Evolutionary conservation across 2,329 filamentous ascomycete species (phyloP).

Genomic region (Amylocarpus encephaloides): DNA sequence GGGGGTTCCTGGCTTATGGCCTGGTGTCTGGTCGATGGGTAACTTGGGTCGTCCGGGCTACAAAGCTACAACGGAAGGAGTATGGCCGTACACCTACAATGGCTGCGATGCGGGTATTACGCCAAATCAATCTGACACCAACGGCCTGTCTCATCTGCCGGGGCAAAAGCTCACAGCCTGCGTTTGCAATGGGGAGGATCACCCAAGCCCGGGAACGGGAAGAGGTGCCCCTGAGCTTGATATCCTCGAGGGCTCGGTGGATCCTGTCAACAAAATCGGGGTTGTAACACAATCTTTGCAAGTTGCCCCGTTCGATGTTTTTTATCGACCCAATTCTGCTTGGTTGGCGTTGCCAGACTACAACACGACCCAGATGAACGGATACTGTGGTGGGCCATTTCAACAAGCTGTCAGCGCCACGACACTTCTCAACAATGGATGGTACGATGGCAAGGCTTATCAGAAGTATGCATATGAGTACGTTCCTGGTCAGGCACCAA

Average conservation of each 20-base stretch:
- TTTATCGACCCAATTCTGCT: conserved; percentile 46
- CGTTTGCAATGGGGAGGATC: conserved; percentile 56
- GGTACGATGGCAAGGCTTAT: conserved; percentile 48
- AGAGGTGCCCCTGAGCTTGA: conserved; percentile 65
- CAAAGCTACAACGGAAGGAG: conserved; percentile 44
- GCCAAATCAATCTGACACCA: conserved; percentile 59
- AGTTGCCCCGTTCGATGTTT: conserved; percentile 36
- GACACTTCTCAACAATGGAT: conserved; percentile 46
- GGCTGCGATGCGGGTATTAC: conserved; percentile 59
- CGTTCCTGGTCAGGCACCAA: conserved; percentile 36
- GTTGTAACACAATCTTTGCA: conserved; percentile 34
- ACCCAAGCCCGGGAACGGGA: conserved; percentile 58
- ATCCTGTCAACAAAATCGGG: conserved; percentile 32
- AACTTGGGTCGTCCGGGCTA: conserved; percentile 48
- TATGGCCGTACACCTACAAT: conserved; percentile 50
- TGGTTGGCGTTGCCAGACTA: conserved; percentile 46
- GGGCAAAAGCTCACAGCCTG: conserved; percentile 64
- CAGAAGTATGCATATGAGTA: conserved; percentile 53
- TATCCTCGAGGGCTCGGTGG: conserved; percentile 55
- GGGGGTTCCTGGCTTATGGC: conserved; percentile 44
- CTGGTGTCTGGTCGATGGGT: conserved; percentile 48
- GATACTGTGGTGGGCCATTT: conserved; percentile 46
- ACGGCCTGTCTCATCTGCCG: conserved; percentile 59
- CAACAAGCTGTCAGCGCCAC: conserved; percentile 51
- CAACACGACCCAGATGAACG: conserved; percentile 42